Percentiles rank a stretch among this genome's conserved stretches.
Conservation (phyloP, 768 basidiomycete species). For the Tulasnella sp. region DNA sequence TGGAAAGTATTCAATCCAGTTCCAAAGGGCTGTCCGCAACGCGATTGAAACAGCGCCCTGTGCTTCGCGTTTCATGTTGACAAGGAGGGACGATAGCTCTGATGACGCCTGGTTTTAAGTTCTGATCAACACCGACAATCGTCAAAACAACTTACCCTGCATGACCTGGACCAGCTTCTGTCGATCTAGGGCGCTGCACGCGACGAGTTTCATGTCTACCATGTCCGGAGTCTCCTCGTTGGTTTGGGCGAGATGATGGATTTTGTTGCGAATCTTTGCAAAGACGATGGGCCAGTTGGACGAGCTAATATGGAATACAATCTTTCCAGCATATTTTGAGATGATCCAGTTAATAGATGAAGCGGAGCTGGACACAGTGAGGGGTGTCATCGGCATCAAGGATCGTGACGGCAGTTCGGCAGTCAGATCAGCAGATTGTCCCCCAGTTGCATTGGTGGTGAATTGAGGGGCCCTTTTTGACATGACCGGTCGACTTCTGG, state of each 20-base stretch:
- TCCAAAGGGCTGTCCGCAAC: conserved; percentile 75
- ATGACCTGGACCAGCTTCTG: conserved; percentile 56
- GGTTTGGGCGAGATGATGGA: conserved; percentile 45
- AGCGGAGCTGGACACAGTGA: conserved; percentile 6
- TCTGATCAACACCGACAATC: no score
- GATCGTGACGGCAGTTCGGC: conserved; percentile 6
- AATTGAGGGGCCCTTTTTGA: not conserved
- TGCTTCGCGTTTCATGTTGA: conserved; percentile 67
- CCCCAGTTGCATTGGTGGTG: not conserved
- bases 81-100: conserved; percentile 73
- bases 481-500: not conserved
- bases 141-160: conserved; percentile 37
- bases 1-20: conserved; percentile 74
- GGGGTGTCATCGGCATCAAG: conserved; percentile 2
- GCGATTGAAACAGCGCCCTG: conserved; percentile 61
- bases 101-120: conserved; percentile 1
- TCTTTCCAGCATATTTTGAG: conserved; percentile 41
- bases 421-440: not conserved
- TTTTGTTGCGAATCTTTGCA: conserved; percentile 53
- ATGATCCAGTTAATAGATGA: conserved; percentile 16
- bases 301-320: conserved; percentile 77
- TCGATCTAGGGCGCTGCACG: conserved; percentile 63
- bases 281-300: conserved; percentile 80
- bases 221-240: conserved; percentile 50
- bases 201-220: conserved; percentile 65